Conservation (phyloP, 2,329 filamentous ascomycete species). For the Colletotrichum godetiae region DNA sequence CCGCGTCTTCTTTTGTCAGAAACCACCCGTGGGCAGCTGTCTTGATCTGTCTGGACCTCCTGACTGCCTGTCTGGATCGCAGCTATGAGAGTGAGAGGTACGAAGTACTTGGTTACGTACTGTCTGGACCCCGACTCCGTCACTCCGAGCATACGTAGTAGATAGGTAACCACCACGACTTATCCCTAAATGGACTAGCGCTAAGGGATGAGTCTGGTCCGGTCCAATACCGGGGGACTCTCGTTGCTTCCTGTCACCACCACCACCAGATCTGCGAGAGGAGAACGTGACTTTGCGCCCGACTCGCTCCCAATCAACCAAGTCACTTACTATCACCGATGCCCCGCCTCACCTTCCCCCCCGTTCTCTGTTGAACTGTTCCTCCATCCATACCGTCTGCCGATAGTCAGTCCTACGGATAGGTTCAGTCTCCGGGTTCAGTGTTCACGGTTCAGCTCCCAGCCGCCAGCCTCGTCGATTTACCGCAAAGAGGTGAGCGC, state of each 20-base stretch:
- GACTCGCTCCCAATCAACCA: constrained; percentile 14
- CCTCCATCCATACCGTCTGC: too few relatives aligned
- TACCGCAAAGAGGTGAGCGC: constrained; percentile 1
- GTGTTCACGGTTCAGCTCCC: constrained; percentile 20
- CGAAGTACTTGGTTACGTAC: not conserved
- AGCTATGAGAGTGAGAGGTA: too few relatives aligned
- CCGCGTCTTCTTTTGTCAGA: not conserved
- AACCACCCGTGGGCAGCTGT: constrained; percentile 9
- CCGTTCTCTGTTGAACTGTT: too few relatives aligned
- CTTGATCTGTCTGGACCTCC: constrained; percentile 4
- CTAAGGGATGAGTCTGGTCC: not conserved
- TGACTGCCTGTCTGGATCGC: too few relatives aligned
- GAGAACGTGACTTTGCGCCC: constrained; percentile 26
- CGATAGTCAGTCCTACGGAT: too few relatives aligned
- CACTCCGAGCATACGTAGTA: not conserved
- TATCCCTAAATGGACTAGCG: not conserved
- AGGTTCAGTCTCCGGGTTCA: not conserved
- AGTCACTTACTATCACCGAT: not conserved
- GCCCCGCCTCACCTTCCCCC: not conserved
- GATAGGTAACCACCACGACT: not conserved
- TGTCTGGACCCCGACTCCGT: constrained; percentile 25
- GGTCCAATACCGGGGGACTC: not conserved
- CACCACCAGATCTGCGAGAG: not conserved
- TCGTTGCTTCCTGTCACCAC: not conserved
- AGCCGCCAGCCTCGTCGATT: constrained; percentile 29